Evolutionary conservation across 345 rosid species (phyloP), one percentile per base, ranked within the genome.

Genomic region (Cardamine resedifolia): DNA sequence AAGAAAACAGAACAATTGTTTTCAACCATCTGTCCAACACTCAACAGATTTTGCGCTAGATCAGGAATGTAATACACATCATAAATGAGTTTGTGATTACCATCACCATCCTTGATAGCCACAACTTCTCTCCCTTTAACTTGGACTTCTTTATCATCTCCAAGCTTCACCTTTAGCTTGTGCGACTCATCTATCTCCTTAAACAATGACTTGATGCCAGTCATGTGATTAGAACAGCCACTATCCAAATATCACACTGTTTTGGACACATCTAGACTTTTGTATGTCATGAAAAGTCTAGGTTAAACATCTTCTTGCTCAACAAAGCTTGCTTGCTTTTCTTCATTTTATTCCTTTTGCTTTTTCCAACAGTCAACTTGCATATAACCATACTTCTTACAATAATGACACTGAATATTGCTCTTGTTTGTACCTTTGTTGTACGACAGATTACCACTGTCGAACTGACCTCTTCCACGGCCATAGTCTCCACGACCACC

Each of bases 51-150:
- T 0, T 38, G 12, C 24, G 36, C 34, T 51, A 53, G 10, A 34
- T 51, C 34, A 34, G 27, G 38, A 67, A 53, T 53, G 16, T 34
- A 51, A 9, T 47, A 21, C 18, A 52, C 47, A 59, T 6, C 28
- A 16, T 58, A 36, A 1, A 57, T 47, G 28, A 50, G 48, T 41
- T 68, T 75, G 15, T 52, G 2, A 4, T 60, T 60, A 50, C 69
- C 69, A 20, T 61, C 38, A 43, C 11, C 18, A 39, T 33, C 41
- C 12, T 75, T n/a, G 5, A 68, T 20, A 5, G 14, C 26, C 11
- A 75, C 64, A 0, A 24, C 26, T 4, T 38, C 36, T 53, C 11
- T 0, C 48, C 48, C n/a, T 24, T 67, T 27, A 7, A 67, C 60
- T n/a, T n/a, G n/a, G n/a, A n/a, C n/a, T n/a, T n/a, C n/a, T n/a